Evolutionary conservation across 345 rosid genomes (phyloP).

Genomic region (Citrus unshiu): DNA sequence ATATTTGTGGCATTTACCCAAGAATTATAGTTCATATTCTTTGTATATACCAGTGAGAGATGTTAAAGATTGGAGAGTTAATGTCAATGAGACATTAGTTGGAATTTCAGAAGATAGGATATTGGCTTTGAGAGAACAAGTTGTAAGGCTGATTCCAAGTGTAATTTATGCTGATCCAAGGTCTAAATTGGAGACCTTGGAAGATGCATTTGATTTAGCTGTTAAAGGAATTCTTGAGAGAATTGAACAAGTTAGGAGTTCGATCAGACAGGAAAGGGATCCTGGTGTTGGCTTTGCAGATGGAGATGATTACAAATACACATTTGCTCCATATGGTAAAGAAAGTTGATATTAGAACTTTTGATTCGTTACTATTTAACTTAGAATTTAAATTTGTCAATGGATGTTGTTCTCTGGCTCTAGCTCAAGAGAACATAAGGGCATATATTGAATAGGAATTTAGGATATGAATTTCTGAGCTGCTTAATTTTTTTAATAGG

Average conservation of each 20-base stretch:
- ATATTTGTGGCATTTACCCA: constrained; percentile 58
- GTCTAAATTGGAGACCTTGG: constrained; percentile 19
- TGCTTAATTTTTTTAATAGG: not conserved
- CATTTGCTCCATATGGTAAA: not conserved
- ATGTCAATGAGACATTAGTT: constrained; percentile 36
- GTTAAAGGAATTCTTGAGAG: constrained; percentile 54
- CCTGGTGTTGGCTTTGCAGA: constrained; percentile 57
- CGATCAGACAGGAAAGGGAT: constrained; percentile 48
- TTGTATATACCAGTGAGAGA: constrained; percentile 49
- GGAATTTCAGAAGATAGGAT: constrained; percentile 32
- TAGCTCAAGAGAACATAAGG: not conserved
- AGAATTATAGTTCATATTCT: constrained; percentile 40
- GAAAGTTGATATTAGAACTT: not conserved
- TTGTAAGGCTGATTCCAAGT: constrained; percentile 50
- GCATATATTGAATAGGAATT: not conserved
- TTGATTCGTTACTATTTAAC: not conserved
- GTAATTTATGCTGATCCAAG: constrained; percentile 50
- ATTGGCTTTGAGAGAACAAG: constrained; percentile 50
- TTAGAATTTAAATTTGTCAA: not conserved
- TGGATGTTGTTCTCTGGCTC: not conserved
- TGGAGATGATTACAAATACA: constrained; percentile 35
- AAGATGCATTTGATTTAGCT: constrained; percentile 63
- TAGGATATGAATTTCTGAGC: not conserved
- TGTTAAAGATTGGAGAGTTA: constrained; percentile 28
- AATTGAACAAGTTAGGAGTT: constrained; percentile 44